phyloP scores from a whole-genome alignment of 805 yeast species.

The Yamadazyma olivae region DNA sequence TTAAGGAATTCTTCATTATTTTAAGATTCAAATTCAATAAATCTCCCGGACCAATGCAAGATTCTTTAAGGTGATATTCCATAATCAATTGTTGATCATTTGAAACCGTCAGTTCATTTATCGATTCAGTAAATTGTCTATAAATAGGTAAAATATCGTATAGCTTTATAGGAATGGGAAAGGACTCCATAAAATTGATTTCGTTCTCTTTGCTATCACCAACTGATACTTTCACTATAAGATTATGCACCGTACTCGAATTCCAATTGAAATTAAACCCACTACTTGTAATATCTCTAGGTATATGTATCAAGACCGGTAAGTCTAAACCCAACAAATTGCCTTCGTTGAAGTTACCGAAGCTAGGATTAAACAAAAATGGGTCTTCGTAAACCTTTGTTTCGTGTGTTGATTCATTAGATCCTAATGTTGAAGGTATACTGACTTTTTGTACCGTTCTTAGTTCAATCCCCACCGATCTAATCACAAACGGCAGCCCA shows the following conservation, averaged over 20 bases:
- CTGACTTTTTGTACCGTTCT: constrained; percentile 50
- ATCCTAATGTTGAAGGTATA: constrained; percentile 36
- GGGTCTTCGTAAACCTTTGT: constrained; percentile 34
- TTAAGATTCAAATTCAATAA: constrained; percentile 35
- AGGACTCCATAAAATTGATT: constrained; percentile 25
- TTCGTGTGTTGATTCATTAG: constrained; percentile 31
- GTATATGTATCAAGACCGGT: constrained; percentile 56
- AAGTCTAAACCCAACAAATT: constrained; percentile 51
- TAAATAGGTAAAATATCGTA: constrained; percentile 58
- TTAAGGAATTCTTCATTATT: constrained; percentile 37
- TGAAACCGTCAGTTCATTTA: constrained; percentile 41
- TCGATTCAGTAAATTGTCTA: constrained; percentile 52
- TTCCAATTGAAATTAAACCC: constrained; percentile 46
- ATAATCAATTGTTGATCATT: constrained; percentile 48
- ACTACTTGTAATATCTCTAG: constrained; percentile 51
- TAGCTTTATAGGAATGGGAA: constrained; percentile 53
- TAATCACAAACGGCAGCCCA: constrained; percentile 44
- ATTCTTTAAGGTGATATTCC: constrained; percentile 45
- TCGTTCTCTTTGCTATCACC: constrained; percentile 33
- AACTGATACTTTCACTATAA: constrained; percentile 37
- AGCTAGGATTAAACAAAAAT: constrained; percentile 34
- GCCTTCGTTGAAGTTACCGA: constrained; percentile 34
- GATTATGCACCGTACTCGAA: constrained; percentile 45
- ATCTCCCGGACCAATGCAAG: constrained; percentile 62
- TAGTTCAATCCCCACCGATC: constrained; percentile 47